phyloP scores from a whole-genome alignment of 371 early-diverging fungal genomes.

The Circinella umbellata region DNA sequence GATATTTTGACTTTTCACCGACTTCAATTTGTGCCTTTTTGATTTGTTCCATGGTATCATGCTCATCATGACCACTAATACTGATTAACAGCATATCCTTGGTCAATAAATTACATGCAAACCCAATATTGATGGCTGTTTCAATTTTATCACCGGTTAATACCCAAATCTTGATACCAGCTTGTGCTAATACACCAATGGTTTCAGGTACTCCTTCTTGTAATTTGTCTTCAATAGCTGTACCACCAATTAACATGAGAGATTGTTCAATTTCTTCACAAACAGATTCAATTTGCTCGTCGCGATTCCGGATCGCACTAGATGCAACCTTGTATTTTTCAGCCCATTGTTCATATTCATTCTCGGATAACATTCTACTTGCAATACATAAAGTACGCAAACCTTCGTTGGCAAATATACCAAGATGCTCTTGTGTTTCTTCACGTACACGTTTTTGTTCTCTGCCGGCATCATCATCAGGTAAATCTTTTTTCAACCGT shows the following conservation, averaged over 20 bases:
- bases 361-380: slow-evolving; percentile 73
- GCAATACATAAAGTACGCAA: slow-evolving; percentile 91
- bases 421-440: slow-evolving; percentile 41
- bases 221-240: slow-evolving; percentile 92
- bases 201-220: slow-evolving; percentile 96
- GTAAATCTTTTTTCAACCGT: slow-evolving; percentile 57
- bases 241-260: slow-evolving; percentile 77
- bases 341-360: slow-evolving; percentile 83
- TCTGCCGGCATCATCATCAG: slow-evolving; percentile 44
- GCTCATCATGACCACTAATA: slow-evolving; percentile 68
- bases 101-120: slow-evolving; percentile 80
- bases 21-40: slow-evolving; percentile 42
- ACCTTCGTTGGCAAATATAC: slow-evolving; percentile 90
- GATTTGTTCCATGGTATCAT: slow-evolving; percentile 65
- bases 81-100: slow-evolving; percentile 71
- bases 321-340: slow-evolving; percentile 78
- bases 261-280: slow-evolving; percentile 85
- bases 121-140: slow-evolving; percentile 97
- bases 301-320: slow-evolving; percentile 81
- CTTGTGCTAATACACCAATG: slow-evolving; percentile 83
- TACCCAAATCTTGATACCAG: slow-evolving; percentile 97
- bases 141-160: slow-evolving; percentile 99
- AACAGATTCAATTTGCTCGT: slow-evolving; percentile 78
- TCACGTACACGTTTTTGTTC: slow-evolving; percentile 51
- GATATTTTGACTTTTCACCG: slow-evolving; percentile 29